phyloP scores from a whole-genome alignment of 768 basidiomycete genomes.

The Termitomyces sp. region DNA sequence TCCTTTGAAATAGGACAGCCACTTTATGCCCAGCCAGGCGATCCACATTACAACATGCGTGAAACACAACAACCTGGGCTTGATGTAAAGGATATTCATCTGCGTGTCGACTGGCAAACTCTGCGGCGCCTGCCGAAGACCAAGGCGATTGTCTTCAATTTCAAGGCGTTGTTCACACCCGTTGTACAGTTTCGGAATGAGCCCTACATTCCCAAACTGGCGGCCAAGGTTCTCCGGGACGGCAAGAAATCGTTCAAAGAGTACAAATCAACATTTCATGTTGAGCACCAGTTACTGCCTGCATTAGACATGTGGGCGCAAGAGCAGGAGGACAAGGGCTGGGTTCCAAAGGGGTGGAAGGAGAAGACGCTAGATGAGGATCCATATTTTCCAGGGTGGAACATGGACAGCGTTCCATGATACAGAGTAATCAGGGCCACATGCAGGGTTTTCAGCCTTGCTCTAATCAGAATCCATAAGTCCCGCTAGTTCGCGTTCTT shows the following conservation, averaged over 20 bases:
- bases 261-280: constrained; percentile 38
- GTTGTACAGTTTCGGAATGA: constrained; percentile 36
- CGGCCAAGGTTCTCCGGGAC: constrained; percentile 38
- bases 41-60: constrained; percentile 29
- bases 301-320: constrained; percentile 38
- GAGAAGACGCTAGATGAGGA: constrained; percentile 44
- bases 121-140: constrained; percentile 43
- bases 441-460: not conserved
- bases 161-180: constrained; percentile 49
- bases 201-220: constrained; percentile 40
- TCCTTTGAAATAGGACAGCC: constrained; percentile 44
- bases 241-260: constrained; percentile 31
- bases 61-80: constrained; percentile 29
- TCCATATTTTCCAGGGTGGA: constrained; percentile 47
- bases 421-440: not conserved
- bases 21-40: constrained; percentile 36
- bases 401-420: constrained; percentile 4
- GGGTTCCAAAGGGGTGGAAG: constrained; percentile 43
- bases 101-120: constrained; percentile 55
- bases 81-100: constrained; percentile 31
- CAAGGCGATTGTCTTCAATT: constrained; percentile 46
- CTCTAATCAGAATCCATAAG: constrained; percentile 38
- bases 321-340: constrained; percentile 42
- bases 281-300: constrained; percentile 40
- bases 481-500: constrained; percentile 85